A percentile compares a stretch with the other conserved stretches of the same genome.
Evolutionary conservation across 2,329 filamentous ascomycete genomes (phyloP).

Genomic region (Colletotrichum sp.): DNA sequence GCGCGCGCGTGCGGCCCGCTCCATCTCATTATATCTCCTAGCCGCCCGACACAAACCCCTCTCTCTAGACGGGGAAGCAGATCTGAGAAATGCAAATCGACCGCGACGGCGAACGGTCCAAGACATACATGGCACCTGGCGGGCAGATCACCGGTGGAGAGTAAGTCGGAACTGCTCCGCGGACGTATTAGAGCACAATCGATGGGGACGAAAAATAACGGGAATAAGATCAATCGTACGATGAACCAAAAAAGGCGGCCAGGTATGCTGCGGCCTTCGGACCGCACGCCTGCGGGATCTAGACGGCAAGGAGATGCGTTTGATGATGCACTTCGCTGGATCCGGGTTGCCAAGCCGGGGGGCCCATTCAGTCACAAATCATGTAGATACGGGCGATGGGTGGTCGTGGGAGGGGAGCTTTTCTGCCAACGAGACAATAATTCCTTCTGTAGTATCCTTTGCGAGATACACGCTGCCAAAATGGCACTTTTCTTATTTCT

Average conservation of each 20-base stretch:
- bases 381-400: background rate
- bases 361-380: background rate
- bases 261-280: background rate
- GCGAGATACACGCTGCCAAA: background rate
- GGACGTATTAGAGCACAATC: background rate
- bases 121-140: background rate
- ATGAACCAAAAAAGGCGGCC: background rate
- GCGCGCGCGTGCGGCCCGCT: background rate
- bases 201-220: background rate
- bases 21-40: background rate
- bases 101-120: background rate
- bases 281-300: background rate
- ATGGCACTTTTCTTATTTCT: background rate
- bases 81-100: background rate
- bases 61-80: background rate
- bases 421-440: background rate
- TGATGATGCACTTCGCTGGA: background rate
- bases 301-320: background rate
- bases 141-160: background rate
- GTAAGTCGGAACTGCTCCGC: background rate
- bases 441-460: background rate
- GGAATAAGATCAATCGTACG: background rate
- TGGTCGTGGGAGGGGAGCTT: background rate
- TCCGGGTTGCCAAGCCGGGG: background rate
- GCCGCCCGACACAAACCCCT: background rate